Evolutionary conservation across 225 moss, liverwort and hornwort genomes (phyloP).

Genomic region (Thuidium tamariscinum): DNA sequence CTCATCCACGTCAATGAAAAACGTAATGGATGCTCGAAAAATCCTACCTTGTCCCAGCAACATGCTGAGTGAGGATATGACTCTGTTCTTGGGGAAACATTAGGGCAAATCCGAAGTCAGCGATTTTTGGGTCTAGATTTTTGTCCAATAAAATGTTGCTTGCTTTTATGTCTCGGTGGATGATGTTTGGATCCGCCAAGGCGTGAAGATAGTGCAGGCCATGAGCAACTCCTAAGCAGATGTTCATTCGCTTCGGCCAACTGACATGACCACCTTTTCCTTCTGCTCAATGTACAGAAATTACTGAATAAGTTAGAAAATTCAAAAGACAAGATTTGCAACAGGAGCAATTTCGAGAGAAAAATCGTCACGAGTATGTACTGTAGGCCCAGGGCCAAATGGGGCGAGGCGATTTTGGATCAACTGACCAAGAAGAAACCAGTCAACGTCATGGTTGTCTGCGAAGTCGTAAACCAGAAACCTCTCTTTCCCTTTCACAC

Average conservation of each 20-base stretch:
- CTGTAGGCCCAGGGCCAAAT: not conserved
- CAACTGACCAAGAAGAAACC: conserved; percentile 11
- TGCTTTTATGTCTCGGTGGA: conserved; percentile 4
- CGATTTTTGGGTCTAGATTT: conserved; percentile 21
- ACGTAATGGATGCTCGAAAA: not conserved
- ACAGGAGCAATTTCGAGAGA: not conserved
- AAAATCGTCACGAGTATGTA: not conserved
- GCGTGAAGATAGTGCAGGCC: conserved; percentile 11
- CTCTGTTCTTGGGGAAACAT: conserved; percentile 8
- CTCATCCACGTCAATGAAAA: not conserved
- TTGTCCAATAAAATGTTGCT: not conserved
- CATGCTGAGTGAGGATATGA: not conserved
- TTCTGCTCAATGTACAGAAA: not conserved
- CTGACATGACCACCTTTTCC: conserved; percentile 1
- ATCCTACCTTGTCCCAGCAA: conserved; percentile 18
- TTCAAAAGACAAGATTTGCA: not conserved
- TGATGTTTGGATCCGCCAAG: conserved; percentile 4
- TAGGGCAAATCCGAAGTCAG: conserved; percentile 39
- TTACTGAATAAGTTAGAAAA: not conserved
- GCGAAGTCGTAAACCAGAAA: conserved; percentile 31
- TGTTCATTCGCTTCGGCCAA: conserved; percentile 5
- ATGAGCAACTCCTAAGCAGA: not conserved
- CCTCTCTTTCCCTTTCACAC: conserved; percentile 3
- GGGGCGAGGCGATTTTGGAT: not conserved
- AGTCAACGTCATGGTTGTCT: conserved; percentile 19